Base-by-base conservation (phyloP, 805 yeast species). In the Metschnikowia continentalis region DNA sequence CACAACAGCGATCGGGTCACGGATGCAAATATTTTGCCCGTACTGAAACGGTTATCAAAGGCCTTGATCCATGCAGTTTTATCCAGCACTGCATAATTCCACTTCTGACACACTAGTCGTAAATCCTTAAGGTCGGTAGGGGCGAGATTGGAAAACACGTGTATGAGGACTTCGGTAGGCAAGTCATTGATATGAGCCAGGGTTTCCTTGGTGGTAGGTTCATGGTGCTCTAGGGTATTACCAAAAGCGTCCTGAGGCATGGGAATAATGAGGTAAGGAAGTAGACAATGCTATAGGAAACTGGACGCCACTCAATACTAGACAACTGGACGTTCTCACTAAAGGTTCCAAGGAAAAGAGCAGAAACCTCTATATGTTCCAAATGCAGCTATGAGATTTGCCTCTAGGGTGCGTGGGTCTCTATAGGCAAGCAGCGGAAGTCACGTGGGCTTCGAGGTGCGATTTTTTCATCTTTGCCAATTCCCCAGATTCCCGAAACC, bases 151-250 rank as follows among this genome's bases (percentile, higher is more conserved):
- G 76, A 63, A 56, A 80, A 78, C 14, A 80, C 66, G 32, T 66
- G 61, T 47, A 76, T 71, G 47, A 80, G 61, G 1, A 79, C 52
- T 56, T 80, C 85, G 2, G 65, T 48, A 2, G 84, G 84, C n/a
- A 80, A 61, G 17, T 68, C 69, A 54, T 66, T 64, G 36, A 70
- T 57, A n/a, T 51, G 43, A 7, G 47, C 46, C 6, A 19, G 23
- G 22, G 49, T 19, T 22, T 23, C 44, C 26, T 23, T 14, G 32
- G 26, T 14, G 32, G 22, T 44, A 3, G 32, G 50, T n/a, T 26
- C 38, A 13, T 35, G 35, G 40, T 37, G 33, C n/a, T 49, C 51
- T 17, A 47, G 30, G 17, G 62, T 59, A 47, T 64, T 64, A 15
- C 68, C 69, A 36, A 63, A 56, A n/a, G 57, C 35, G 50, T 64